phyloP scores from a whole-genome alignment of 106 monocot genomes.

The Platanthera guangdongensis region DNA sequence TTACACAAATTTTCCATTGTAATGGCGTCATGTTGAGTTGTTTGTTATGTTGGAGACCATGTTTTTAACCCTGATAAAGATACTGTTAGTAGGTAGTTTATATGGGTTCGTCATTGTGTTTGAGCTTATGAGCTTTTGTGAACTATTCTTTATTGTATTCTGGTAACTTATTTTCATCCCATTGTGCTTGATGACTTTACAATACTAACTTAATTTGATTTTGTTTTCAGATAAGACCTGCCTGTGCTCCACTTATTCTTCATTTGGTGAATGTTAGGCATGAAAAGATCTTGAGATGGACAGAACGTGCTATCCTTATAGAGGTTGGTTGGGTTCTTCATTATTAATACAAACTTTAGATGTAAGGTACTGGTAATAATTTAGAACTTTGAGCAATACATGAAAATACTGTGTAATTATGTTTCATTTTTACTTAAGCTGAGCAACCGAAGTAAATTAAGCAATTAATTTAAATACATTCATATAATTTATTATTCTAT shows the following conservation, averaged over 20 bases:
- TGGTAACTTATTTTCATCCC: not conserved
- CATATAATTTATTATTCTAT: too few relatives aligned
- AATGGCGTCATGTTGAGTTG: not conserved
- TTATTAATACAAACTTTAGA: not conserved
- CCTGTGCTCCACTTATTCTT: slow-evolving; percentile 59
- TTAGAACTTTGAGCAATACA: not conserved
- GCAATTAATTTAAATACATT: too few relatives aligned
- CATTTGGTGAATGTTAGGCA: slow-evolving; percentile 65
- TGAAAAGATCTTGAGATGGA: slow-evolving; percentile 59
- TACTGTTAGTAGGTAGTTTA: not conserved
- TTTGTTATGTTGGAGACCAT: not conserved
- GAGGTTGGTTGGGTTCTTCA: slow-evolving; percentile 33
- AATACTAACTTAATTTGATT: not conserved
- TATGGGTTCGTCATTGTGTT: not conserved
- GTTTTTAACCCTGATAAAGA: not conserved
- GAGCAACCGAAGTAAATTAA: too few relatives aligned
- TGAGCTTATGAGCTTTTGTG: not conserved
- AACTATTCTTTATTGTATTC: not conserved
- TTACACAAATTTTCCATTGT: not conserved
- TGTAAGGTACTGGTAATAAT: not conserved
- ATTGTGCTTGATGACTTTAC: not conserved
- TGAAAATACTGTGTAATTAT: too few relatives aligned
- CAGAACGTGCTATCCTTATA: slow-evolving; percentile 58
- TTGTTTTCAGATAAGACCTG: slow-evolving; percentile 28
- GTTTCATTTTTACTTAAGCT: too few relatives aligned